Conservation (phyloP, 805 yeast genomes). For the Kuraishia borneana region DNA sequence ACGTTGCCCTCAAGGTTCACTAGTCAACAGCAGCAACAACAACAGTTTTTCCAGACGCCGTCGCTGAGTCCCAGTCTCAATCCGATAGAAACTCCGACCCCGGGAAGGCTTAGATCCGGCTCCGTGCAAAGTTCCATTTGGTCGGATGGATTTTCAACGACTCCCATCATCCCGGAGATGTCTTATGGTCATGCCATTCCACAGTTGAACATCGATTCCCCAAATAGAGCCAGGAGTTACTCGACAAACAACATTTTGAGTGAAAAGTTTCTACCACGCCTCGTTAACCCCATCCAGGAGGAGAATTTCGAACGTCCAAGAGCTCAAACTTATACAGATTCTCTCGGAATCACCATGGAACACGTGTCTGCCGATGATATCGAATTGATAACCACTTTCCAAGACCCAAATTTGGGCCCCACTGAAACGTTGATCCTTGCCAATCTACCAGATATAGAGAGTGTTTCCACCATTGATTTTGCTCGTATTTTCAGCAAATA, state of each 20-base stretch:
- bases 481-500: constrained; percentile 41
- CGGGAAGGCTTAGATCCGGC: constrained; percentile 40
- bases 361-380: constrained; percentile 49
- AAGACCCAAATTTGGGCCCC: constrained; percentile 62
- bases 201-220: constrained; percentile 13
- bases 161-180: constrained; percentile 4
- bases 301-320: constrained; percentile 19
- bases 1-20: constrained; percentile 60
- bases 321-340: constrained; percentile 27
- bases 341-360: constrained; percentile 23
- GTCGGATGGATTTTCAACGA: constrained; percentile 6
- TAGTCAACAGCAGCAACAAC: constrained; percentile 13
- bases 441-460: constrained; percentile 49
- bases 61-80: background rate
- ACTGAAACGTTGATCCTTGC: constrained; percentile 70
- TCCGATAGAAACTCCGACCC: constrained; percentile 1
- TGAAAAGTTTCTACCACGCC: too few relatives aligned
- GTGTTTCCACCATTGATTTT: constrained; percentile 43
- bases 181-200: constrained; percentile 8
- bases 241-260: constrained; percentile 27
- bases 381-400: constrained; percentile 59
- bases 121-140: constrained; percentile 48
- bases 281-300: background rate
- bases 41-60: constrained; percentile 9
- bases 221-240: constrained; percentile 35